Conservation (phyloP, 2,329 filamentous ascomycete genomes). For the Mollisiaceae sp. region DNA sequence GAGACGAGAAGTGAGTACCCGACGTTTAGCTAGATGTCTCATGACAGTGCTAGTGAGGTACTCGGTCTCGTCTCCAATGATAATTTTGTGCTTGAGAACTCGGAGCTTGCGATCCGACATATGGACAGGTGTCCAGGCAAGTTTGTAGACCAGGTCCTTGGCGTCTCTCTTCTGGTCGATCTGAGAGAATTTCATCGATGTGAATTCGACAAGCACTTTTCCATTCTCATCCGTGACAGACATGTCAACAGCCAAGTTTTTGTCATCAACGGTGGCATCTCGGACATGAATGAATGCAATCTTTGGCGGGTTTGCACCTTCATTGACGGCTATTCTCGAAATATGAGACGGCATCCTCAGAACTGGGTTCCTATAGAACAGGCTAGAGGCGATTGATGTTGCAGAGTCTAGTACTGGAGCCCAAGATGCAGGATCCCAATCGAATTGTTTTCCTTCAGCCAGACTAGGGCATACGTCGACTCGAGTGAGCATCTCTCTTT, state of each 20-base stretch:
- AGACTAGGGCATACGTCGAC: conserved; percentile 45
- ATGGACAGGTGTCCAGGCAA: not conserved
- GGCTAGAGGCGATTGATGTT: conserved; percentile 48
- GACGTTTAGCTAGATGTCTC: not conserved
- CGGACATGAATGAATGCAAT: conserved; percentile 11
- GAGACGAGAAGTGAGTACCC: not conserved
- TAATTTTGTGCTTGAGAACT: too few species aligned
- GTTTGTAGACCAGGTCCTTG: not conserved
- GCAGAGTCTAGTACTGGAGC: conserved; percentile 49
- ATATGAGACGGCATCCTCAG: conserved; percentile 47
- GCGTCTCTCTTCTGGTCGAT: conserved; percentile 39
- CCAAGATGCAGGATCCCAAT: conserved; percentile 45
- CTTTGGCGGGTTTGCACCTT: conserved; percentile 33
- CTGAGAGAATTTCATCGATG: conserved; percentile 47
- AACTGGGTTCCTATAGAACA: conserved; percentile 46
- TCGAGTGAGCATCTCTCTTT: conserved; percentile 48
- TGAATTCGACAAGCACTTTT: conserved; percentile 42
- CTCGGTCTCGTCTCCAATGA: too few species aligned
- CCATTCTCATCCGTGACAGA: conserved; percentile 42
- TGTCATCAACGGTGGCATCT: conserved; percentile 36
- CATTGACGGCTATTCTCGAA: conserved; percentile 40
- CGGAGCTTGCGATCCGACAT: too few species aligned
- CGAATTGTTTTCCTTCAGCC: conserved; percentile 11
- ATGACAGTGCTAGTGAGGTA: too few species aligned
- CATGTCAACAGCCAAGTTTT: conserved; percentile 29